Evolutionary conservation across 1,284 basidiomycete genomes (phyloP).

Genomic region (Ceratobasidium sp.): DNA sequence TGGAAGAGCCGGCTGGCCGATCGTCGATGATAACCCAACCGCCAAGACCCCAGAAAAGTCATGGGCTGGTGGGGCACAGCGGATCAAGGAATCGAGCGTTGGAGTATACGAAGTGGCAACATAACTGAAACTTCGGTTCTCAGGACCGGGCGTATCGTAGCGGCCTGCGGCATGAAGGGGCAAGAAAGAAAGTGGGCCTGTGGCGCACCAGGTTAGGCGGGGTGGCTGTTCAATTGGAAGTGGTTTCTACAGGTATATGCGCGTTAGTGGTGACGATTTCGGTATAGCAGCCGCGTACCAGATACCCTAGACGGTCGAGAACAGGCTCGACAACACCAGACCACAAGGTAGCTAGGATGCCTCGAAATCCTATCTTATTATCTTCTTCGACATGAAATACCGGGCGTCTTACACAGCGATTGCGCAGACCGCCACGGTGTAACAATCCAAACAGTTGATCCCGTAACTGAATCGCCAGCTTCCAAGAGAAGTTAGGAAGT

Average conservation of each 20-base stretch:
- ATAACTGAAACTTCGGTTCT: neutral
- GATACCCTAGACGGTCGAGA: neutral
- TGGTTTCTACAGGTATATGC: neutral
- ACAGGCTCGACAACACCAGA: neutral
- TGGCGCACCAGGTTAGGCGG: neutral
- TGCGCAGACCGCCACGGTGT: no score
- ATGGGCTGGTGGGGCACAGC: no score
- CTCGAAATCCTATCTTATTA: no score
- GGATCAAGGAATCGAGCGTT: neutral
- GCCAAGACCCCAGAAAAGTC: neutral
- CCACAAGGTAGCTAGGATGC: neutral
- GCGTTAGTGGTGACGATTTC: neutral
- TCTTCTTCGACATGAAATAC: no score
- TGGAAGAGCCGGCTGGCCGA: neutral
- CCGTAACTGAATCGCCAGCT: no score
- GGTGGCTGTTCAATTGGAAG: neutral
- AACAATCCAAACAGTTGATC: no score
- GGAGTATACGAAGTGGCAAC: neutral
- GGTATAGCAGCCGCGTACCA: neutral
- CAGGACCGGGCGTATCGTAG: neutral
- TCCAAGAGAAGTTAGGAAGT: conserved; percentile 8
- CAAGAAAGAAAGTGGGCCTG: neutral
- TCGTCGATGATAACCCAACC: neutral
- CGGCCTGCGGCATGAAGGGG: neutral
- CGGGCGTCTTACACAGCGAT: no score